A percentile compares a stretch with the other conserved stretches of the same genome.
Conservation (phyloP, 352 stramenopile species). For the Phytopythium sindhum region DNA sequence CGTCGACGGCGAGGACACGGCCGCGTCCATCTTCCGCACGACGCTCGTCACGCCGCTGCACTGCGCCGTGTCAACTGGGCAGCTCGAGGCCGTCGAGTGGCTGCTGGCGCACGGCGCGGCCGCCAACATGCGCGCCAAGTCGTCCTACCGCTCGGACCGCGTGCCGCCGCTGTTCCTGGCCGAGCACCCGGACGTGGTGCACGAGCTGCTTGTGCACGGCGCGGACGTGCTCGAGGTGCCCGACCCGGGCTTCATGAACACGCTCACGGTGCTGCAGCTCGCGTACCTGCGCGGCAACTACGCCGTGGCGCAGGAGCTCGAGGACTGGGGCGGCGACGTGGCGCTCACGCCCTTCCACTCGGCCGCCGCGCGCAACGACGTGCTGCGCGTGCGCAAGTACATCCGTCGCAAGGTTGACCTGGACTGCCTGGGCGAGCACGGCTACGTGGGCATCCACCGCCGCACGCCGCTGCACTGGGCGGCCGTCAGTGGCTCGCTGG, state of each 20-base stretch:
- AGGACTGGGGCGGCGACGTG: conserved; percentile 79
- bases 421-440: conserved; percentile 75
- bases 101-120: conserved; percentile 60
- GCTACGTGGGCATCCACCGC: conserved; percentile 75
- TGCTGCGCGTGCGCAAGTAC: conserved; percentile 51
- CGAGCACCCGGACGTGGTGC: conserved; percentile 61
- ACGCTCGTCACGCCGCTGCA: conserved; percentile 81
- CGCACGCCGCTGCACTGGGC: conserved; percentile 81
- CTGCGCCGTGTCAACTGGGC: conserved; percentile 68
- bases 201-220: conserved; percentile 57
- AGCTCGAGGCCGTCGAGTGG: conserved; percentile 68
- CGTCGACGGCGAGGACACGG: conserved; percentile 48
- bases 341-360: conserved; percentile 76
- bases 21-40: conserved; percentile 75
- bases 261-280: conserved; percentile 69
- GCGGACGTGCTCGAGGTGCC: conserved; percentile 64
- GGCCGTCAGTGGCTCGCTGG: conserved; percentile 52
- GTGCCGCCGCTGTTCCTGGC: conserved; percentile 75
- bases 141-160: conserved; percentile 67
- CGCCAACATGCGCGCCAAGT: conserved; percentile 42
- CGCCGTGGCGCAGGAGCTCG: conserved; percentile 67
- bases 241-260: conserved; percentile 81
- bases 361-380: conserved; percentile 59
- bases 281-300: conserved; percentile 79
- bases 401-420: conserved; percentile 53